These are phyloP conservation scores for Globisporangium camurandrum DNA, from an alignment of 352 stramenopile genomes.

Conservation along the genomic window DNA sequence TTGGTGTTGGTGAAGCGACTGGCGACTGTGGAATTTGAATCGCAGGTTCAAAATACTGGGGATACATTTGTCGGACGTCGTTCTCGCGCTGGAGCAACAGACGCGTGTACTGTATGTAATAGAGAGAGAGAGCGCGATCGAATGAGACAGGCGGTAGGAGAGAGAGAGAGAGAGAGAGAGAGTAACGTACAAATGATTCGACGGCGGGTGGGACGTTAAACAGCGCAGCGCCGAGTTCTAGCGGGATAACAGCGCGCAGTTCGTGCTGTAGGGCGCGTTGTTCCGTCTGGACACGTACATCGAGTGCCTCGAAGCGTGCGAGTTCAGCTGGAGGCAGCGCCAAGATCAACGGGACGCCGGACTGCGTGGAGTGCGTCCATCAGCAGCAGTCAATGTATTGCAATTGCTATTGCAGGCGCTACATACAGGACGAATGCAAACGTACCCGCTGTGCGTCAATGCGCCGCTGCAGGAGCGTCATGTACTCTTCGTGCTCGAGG, in stretches of 20 bases:
- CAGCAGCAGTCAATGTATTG: neutral
- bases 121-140: neutral
- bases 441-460: conserved; percentile 33
- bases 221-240: conserved; percentile 15
- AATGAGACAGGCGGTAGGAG: neutral
- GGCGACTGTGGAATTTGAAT: no score
- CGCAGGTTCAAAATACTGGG: conserved; percentile 47
- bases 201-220: conserved; percentile 13
- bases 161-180: neutral
- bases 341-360: conserved; percentile 44
- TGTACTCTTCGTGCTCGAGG: conserved; percentile 41
- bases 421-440: no score
- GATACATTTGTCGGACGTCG: conserved; percentile 58
- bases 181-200: conserved; percentile 18
- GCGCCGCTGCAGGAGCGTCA: conserved; percentile 35
- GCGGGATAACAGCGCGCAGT: conserved; percentile 16
- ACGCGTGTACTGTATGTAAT: conserved; percentile 22
- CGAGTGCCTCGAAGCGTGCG: conserved; percentile 26
- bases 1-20: no score
- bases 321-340: conserved; percentile 38
- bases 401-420: conserved; percentile 12
- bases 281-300: conserved; percentile 25
- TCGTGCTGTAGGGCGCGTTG: conserved; percentile 21
- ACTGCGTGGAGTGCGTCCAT: conserved; percentile 16
- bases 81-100: conserved; percentile 41